Percentiles rank a stretch among this genome's conserved stretches.
Conservation (phyloP, 805 yeast genomes). For the Candida railenensis region DNA sequence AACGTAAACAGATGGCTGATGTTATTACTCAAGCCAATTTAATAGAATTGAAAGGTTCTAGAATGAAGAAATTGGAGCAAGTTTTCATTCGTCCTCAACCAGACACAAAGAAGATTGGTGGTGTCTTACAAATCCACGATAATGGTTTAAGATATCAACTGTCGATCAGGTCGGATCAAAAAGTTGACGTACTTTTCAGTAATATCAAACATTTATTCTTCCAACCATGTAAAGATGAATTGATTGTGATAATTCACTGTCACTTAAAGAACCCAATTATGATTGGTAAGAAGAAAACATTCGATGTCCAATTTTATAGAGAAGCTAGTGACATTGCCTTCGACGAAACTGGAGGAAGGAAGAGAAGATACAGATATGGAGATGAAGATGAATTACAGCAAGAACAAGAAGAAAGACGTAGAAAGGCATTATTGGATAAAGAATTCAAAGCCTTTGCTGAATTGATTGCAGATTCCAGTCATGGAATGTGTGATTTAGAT, state of each 20-base stretch:
- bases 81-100: constrained; percentile 94
- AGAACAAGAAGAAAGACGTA: constrained; percentile 95
- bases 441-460: constrained; percentile 91
- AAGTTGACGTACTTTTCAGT: constrained; percentile 82
- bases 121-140: constrained; percentile 86
- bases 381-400: constrained; percentile 98
- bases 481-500: constrained; percentile 83
- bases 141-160: constrained; percentile 95
- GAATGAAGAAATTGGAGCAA: constrained; percentile 84
- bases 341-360: constrained; percentile 95
- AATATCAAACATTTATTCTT: constrained; percentile 92
- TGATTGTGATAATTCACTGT: constrained; percentile 88
- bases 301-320: constrained; percentile 92
- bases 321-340: constrained; percentile 95
- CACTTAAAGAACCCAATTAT: constrained; percentile 90
- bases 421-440: constrained; percentile 86
- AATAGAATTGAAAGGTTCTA: constrained; percentile 75
- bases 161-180: constrained; percentile 78
- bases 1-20: constrained; percentile 88
- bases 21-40: constrained; percentile 90
- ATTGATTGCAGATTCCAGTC: constrained; percentile 82
- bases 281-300: constrained; percentile 93
- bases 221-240: constrained; percentile 94
- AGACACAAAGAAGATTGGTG: constrained; percentile 94
- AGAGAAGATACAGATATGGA: constrained; percentile 85